Evolutionary conservation across 495 filamentous ascomycete genomes (phyloP), one percentile per base, ranked within the genome.

Genomic region (Aspergillus steynii): DNA sequence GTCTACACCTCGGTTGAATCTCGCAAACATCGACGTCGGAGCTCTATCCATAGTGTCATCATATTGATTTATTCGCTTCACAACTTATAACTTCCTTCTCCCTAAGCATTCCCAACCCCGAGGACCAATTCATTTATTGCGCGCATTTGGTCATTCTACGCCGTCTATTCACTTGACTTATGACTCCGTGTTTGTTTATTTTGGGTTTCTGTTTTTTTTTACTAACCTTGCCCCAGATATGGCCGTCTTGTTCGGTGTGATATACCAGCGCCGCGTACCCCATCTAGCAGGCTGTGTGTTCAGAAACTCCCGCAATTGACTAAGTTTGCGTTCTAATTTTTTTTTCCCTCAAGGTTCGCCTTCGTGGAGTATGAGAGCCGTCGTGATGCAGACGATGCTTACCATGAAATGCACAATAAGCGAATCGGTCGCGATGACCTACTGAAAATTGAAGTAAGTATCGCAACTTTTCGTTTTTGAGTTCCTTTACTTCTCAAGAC

Each of bases 381-480:
- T 67, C 96, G 95, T 68, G 95, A 99, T 83, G 93, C 95, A 50
- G 95, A 99, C 79, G 95, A 99, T 83, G 95, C 95, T 34, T 99
- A 99, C 72, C 92, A 98, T 76, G 95, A 99, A 77, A 98, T 99
- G 96, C 95, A 99, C 75, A 97, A 97, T 80, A 96, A 96, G 86
- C 91, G 95, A 56, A 93, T 99, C 67, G 93, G 93, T 49, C 90
- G 93, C 56, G 95, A 99, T 74, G 95, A 99, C 66, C 74, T 96
- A 51, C 73, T 99, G 81, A 99, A 99, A 79, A 98, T 99, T 66
- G 95, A 99, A 84, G 95, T 96, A 80, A 68, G 83, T 50, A 55
- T 14, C 14, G 53, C 28, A n/a, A 31, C 27, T 10, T 0, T 50
- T 2, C 15, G 31, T 10, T 34, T 31, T 12, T 28, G 10, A 9